Evolutionary conservation across 2,329 filamentous ascomycete species (phyloP), one percentile per base, ranked within the genome.

Genomic region (Botrytis hyacinthi): DNA sequence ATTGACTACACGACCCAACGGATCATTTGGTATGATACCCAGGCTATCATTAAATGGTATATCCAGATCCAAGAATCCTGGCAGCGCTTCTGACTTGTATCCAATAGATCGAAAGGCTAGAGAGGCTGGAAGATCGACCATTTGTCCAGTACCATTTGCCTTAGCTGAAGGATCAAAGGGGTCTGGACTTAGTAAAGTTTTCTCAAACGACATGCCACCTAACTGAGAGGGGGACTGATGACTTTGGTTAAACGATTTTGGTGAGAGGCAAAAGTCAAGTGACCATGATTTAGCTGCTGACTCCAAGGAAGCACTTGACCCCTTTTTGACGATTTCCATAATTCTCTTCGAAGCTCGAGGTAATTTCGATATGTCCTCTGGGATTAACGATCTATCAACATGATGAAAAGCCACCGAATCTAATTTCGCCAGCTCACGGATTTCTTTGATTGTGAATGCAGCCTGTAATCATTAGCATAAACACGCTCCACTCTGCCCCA

Each of bases 391-490:
- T 74, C 84, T 82, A 72, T 93, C 87, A 42, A 95, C 85, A 1
- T 92, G 88, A 72, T 91, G 87, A 79, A 97, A 97, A 22, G 86
- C 87, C 16, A 97, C 91, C 0, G 84, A 85, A 0, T 89, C 87
- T 4, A 98, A 86, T 68, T 92, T 92, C 83, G 97, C 90, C 6
- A 99, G 84, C 82, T 99, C 96, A 51, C 96, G 90, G 26, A 94
- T 84, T 84, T 99, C 96, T 82, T 98, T 98, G 81, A 97, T 97
- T 0, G 95, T 98, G 79, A 97, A 98, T 0, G 96, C 91, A 37
- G 94, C 95, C 91, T 95, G 70, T 5, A 29, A 61, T 22, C 46
- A 40, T 77, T 61, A 78, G 75, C 51, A 72, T 54, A 44, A 32
- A 69, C 40, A 60, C 44, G 12, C 12, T 42, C 16, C 29, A 70